Evolutionary conservation across 2,329 filamentous ascomycete species (phyloP).

Genomic region (Penicillium sp.): DNA sequence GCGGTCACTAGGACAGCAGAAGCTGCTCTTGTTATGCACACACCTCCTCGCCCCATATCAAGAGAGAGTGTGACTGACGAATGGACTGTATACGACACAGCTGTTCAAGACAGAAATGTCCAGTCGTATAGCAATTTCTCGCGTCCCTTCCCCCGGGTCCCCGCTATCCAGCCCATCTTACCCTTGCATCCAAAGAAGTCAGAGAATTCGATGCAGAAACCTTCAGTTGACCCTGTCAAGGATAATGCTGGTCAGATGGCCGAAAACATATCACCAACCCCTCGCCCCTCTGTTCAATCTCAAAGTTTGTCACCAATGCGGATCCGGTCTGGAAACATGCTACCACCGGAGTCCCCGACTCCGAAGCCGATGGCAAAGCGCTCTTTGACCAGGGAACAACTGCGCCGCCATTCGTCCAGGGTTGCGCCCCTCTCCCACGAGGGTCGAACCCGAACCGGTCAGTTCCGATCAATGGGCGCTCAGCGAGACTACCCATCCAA

Average conservation of each 20-base stretch:
- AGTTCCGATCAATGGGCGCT: conserved; percentile 31
- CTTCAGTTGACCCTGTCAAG: background rate
- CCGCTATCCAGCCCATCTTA: conserved; percentile 28
- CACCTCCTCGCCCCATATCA: background rate
- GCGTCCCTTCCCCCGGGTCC: conserved; percentile 38
- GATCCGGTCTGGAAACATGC: conserved; percentile 23
- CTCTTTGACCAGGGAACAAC: conserved; percentile 22
- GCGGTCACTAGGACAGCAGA: conserved; percentile 13
- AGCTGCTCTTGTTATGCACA: background rate
- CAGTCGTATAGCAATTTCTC: conserved; percentile 37
- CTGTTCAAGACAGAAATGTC: conserved; percentile 3
- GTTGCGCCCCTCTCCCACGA: conserved; percentile 24
- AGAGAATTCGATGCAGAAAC: conserved; percentile 1
- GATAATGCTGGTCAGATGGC: background rate
- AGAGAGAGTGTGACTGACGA: background rate
- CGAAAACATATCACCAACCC: conserved; percentile 2
- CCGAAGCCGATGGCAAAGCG: conserved; percentile 25
- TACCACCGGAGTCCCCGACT: conserved; percentile 34
- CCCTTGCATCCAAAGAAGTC: conserved; percentile 13
- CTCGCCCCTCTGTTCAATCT: background rate
- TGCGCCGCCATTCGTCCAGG: conserved; percentile 24
- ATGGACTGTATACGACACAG: background rate
- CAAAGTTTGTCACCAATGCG: conserved; percentile 26
- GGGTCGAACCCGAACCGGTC: conserved; percentile 21
- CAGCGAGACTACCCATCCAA: conserved; percentile 23